phyloP scores from a whole-genome alignment of 768 basidiomycete species.

The Trametes sanguinea region DNA sequence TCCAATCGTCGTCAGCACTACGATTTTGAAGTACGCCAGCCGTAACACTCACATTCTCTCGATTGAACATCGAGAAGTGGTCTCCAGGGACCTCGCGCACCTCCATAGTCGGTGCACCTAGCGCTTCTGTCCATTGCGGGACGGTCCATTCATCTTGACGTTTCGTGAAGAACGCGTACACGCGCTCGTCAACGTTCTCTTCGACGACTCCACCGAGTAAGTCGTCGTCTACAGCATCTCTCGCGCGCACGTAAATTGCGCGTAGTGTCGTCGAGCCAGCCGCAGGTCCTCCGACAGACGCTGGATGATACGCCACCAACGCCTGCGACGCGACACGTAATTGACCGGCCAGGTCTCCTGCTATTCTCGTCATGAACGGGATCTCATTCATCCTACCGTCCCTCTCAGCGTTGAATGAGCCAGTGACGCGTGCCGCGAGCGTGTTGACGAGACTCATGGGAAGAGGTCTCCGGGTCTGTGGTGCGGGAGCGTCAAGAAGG shows the following conservation, averaged over 20 bases:
- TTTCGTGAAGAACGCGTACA: conserved; percentile 57
- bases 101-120: conserved; percentile 38
- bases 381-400: too few relatives aligned
- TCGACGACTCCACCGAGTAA: conserved; percentile 25
- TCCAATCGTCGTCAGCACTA: background rate
- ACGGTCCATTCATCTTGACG: conserved; percentile 40
- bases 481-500: conserved; percentile 68
- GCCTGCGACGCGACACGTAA: conserved; percentile 37
- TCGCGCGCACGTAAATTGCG: conserved; percentile 56
- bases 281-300: conserved; percentile 28
- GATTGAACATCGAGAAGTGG: conserved; percentile 62
- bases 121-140: conserved; percentile 50
- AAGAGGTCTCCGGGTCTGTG: conserved; percentile 52
- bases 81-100: conserved; percentile 63
- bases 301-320: conserved; percentile 47
- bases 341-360: conserved; percentile 1
- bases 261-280: conserved; percentile 15
- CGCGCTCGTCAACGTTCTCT: conserved; percentile 4
- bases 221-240: conserved; percentile 28
- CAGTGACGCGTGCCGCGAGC: conserved; percentile 19
- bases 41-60: conserved; percentile 45
- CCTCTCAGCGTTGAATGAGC: background rate
- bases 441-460: conserved; percentile 53
- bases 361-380: too few relatives aligned
- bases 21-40: background rate